phyloP scores from a whole-genome alignment of 2,329 filamentous ascomycete genomes.

The Stemphylium beticola region DNA sequence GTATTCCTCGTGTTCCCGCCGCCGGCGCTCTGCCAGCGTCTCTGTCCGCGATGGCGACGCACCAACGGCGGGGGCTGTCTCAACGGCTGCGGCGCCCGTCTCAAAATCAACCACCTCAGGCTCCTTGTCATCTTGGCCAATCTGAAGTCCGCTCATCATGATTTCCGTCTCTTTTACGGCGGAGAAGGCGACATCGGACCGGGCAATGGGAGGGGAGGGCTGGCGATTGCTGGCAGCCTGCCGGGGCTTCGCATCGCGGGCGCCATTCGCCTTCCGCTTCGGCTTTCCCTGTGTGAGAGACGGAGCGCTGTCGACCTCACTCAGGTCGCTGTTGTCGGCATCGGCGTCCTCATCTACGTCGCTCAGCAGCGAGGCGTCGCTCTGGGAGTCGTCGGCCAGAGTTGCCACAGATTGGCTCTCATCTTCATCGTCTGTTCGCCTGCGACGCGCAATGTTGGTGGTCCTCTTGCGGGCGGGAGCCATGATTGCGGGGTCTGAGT shows the following conservation, averaged over 20 bases:
- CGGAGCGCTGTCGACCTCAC: conserved; percentile 56
- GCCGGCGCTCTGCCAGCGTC: conserved; percentile 71
- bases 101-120: conserved; percentile 60
- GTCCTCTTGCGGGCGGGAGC: conserved; percentile 46
- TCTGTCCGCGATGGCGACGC: conserved; percentile 53
- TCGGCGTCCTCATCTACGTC: conserved; percentile 65
- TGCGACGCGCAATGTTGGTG: conserved; percentile 45
- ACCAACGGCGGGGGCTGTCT: conserved; percentile 50
- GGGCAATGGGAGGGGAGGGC: conserved; percentile 45
- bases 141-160: conserved; percentile 65
- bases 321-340: conserved; percentile 64
- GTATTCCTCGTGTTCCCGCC: conserved; percentile 90
- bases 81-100: conserved; percentile 44
- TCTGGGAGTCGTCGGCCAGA: conserved; percentile 67
- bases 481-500: conserved; percentile 37
- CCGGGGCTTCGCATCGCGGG: conserved; percentile 40
- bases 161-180: conserved; percentile 63
- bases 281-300: conserved; percentile 45
- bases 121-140: conserved; percentile 51
- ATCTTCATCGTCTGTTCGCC: conserved; percentile 50
- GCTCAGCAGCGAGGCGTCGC: conserved; percentile 64
- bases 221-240: conserved; percentile 36
- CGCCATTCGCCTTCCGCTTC: conserved; percentile 48
- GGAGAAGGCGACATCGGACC: conserved; percentile 49
- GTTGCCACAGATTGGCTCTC: conserved; percentile 53